Conservation (phyloP, 2,329 filamentous ascomycete genomes). For the Pezizomycotina sp. region DNA sequence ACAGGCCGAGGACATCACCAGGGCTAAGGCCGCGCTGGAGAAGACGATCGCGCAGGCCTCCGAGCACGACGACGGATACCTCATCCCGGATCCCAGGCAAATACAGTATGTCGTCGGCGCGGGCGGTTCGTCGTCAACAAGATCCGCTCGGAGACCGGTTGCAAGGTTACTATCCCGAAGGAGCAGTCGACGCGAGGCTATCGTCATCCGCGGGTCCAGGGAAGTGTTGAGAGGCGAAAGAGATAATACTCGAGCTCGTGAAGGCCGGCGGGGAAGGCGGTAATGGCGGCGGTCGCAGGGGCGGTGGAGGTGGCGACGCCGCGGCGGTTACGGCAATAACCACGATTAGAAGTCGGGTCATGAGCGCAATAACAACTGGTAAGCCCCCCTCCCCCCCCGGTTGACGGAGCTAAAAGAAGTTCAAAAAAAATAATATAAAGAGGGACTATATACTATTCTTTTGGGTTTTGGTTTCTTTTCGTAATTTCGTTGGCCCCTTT, state of each 20-base stretch:
- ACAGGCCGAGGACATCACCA: slow-evolving; percentile 60
- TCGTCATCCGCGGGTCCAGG: slow-evolving; percentile 67
- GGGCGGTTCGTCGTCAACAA: slow-evolving; percentile 78
- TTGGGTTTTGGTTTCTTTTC: too few species aligned
- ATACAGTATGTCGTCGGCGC: slow-evolving; percentile 84
- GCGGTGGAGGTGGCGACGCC: slow-evolving; percentile 7
- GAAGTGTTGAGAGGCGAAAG: slow-evolving; percentile 75
- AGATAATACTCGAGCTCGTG: slow-evolving; percentile 75
- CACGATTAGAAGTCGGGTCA: slow-evolving; percentile 16
- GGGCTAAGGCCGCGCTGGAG: slow-evolving; percentile 60
- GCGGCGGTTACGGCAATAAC: slow-evolving; percentile 6
- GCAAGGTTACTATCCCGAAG: slow-evolving; percentile 82
- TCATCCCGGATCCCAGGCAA: slow-evolving; percentile 74
- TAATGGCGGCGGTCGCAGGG: slow-evolving; percentile 1
- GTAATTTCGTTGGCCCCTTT: too few species aligned
- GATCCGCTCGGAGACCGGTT: slow-evolving; percentile 81
- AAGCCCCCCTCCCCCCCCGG: too few species aligned
- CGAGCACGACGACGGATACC: slow-evolving; percentile 62
- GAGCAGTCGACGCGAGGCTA: slow-evolving; percentile 66
- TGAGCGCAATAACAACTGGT: too few species aligned
- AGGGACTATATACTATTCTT: too few species aligned
- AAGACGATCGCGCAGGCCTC: slow-evolving; percentile 55
- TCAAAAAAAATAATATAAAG: too few species aligned
- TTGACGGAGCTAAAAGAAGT: too few species aligned
- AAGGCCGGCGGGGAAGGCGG: slow-evolving; percentile 33